Evolutionary conservation across 257 asterid species (phyloP), one percentile per base, ranked within the genome.

Genomic region (Sherardia arvensis): DNA sequence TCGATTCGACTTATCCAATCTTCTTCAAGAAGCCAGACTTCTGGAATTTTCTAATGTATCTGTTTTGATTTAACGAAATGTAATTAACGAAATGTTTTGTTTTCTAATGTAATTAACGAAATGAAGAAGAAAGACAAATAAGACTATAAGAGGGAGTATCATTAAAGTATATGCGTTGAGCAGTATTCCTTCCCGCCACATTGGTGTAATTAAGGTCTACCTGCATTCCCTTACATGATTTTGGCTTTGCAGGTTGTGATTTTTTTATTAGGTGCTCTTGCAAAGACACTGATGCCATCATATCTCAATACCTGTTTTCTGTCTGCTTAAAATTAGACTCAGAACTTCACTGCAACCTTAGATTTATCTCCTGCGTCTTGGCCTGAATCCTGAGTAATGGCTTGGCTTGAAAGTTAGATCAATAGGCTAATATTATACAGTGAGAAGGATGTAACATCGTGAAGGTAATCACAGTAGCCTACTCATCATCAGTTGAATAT

Each of bases 391-490:
- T 12, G 23, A 23, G 34, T 38, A 25, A 1, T 62, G 66, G 36
- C 25, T 7, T 38, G 30, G 33, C 15, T 34, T 34, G 43, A 8
- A 11, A 34, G 43, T 34, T 34, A 34, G 43, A 53, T 61, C 38
- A 34, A 7, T 21, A 36, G 47, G 32, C 51, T 10, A 20, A n/a
- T n/a, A n/a, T 83, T 91, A 71, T 91, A 88, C 85, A 85, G 93
- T 62, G 88, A 83, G 71, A n/a, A n/a, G n/a, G n/a, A n/a, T n/a
- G n/a, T n/a, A n/a, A n/a, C n/a, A n/a, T n/a, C n/a, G n/a, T n/a
- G 98, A 73, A 83, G 90, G 98, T 88, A 82, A 58, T 15, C 20
- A 20, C 60, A n/a, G 18, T 34, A 67, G 36, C 20, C 32, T 60
- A 47, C 15, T 17, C 45, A 29, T 38, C 29, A 59, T 48, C 30